Percentiles rank a stretch among this genome's conserved stretches.
Conservation (phyloP, 441 rosid genomes). For the Populus trichocarpa region DNA sequence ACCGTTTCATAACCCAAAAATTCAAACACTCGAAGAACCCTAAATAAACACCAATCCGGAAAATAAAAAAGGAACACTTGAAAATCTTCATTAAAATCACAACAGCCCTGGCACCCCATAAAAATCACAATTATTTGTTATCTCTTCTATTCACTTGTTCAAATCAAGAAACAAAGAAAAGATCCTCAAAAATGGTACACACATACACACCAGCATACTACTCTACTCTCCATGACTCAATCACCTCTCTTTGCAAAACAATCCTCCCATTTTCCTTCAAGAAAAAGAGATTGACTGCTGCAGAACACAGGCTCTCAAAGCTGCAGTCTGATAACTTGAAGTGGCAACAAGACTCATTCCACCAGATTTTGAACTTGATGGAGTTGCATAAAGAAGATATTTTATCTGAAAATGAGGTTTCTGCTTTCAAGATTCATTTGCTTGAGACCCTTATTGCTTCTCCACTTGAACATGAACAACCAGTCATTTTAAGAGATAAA, state of each 20-base stretch:
- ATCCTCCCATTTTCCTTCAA: slow-evolving; percentile 69
- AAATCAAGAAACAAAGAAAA: slow-evolving; percentile 5
- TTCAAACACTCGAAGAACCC: slow-evolving; percentile 14
- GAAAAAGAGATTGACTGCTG: slow-evolving; percentile 46
- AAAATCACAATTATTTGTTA: slow-evolving; percentile 8
- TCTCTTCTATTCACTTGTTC: not conserved
- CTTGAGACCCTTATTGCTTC: slow-evolving; percentile 59
- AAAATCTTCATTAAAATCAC: not conserved
- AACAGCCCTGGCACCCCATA: slow-evolving; percentile 24
- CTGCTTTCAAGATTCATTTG: slow-evolving; percentile 54
- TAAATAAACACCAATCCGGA: not conserved
- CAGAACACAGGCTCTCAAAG: slow-evolving; percentile 54
- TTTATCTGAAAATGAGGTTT: slow-evolving; percentile 46
- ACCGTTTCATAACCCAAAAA: slow-evolving; percentile 33
- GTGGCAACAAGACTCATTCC: slow-evolving; percentile 83
- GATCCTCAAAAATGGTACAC: slow-evolving; percentile 45
- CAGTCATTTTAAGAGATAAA: slow-evolving; percentile 51
- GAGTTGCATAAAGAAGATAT: slow-evolving; percentile 69
- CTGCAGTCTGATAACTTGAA: slow-evolving; percentile 67
- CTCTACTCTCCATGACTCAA: slow-evolving; percentile 73
- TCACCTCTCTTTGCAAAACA: slow-evolving; percentile 72
- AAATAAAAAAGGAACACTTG: not conserved
- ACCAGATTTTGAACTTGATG: slow-evolving; percentile 68
- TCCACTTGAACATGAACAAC: slow-evolving; percentile 50
- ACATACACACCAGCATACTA: slow-evolving; percentile 73